Evolutionary conservation across 192 early-diverging fungal genomes (phyloP).

Genomic region (Coemansia sp.): DNA sequence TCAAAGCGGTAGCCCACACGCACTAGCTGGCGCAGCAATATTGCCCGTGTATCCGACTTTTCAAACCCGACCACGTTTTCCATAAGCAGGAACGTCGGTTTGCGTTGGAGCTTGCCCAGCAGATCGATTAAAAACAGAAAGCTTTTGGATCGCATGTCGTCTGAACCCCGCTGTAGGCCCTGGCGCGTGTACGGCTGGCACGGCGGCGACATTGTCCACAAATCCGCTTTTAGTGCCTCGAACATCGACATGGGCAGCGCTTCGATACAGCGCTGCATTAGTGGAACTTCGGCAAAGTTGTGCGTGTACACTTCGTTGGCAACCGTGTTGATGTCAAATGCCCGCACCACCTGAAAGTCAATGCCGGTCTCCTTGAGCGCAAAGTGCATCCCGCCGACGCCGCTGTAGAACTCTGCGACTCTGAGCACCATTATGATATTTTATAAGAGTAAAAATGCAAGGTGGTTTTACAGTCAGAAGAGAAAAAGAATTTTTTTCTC

Average conservation of each 20-base stretch:
- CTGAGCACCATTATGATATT: conserved; percentile 16
- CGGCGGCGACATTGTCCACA: conserved; percentile 80
- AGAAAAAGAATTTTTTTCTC: conserved; percentile 5
- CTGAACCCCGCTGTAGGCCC: conserved; percentile 65
- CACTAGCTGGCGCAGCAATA: conserved; percentile 54
- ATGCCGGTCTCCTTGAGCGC: conserved; percentile 64
- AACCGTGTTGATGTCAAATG: conserved; percentile 92
- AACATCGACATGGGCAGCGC: conserved; percentile 57
- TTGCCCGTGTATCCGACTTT: conserved; percentile 57
- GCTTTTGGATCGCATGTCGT: conserved; percentile 67
- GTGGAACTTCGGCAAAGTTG: conserved; percentile 54
- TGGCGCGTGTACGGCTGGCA: conserved; percentile 79
- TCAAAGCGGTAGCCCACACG: conserved; percentile 60
- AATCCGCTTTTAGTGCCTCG: conserved; percentile 60
- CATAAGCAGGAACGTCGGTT: conserved; percentile 64
- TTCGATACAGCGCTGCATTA: conserved; percentile 61
- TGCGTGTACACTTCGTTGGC: conserved; percentile 76
- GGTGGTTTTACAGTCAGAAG: background rate
- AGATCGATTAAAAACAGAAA: conserved; percentile 70
- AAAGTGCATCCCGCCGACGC: conserved; percentile 66
- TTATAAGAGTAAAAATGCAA: background rate
- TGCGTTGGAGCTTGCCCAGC: conserved; percentile 51
- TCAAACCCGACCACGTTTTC: conserved; percentile 86
- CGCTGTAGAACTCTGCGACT: conserved; percentile 55
- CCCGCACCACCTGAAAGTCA: conserved; percentile 63